Evolutionary conservation across 2,329 filamentous ascomycete genomes (phyloP), one percentile per base, ranked within the genome.

Genomic region (Xylogone sp.): DNA sequence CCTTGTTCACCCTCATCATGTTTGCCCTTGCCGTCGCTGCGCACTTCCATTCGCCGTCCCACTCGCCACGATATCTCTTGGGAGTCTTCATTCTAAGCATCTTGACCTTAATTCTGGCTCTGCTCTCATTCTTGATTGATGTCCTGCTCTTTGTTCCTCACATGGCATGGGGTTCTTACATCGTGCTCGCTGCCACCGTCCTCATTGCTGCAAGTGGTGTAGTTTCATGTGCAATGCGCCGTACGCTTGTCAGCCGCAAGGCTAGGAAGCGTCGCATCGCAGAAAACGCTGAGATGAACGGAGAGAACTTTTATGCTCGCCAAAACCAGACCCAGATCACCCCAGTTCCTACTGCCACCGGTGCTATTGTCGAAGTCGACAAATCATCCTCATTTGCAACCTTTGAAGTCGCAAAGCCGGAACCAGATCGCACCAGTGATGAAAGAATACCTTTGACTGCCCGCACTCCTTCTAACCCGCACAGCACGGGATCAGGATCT

Each of bases 241-340:
- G 93, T 54, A 95, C 92, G 2, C 75, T 97, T 52, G 89, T 97
- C 55, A 89, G 89, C 69, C 83, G 93, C 62, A 97, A 97, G 73
- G 89, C 92, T n/a, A 82, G 92, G 56, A 92, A 94, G 77, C 90
- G 86, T 75, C 83, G 90, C 44, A 95, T 97, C 65, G 90, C 85
- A 2, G 88, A 95, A 69, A 96, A 97, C 66, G 90, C 92, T 7
- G 92, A 97, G 67, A 97, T 97, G 92, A 97, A 89, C 67, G 93
- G 93, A 22, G 85, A 94, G 63, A 94, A 92, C 65, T 97, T 87
- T 68, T 97, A 95, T 70, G 87, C 86, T 62, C 79, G 86, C 53
- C 82, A 87, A 69, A 49, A 3, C 56, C 59, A 24, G 45, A 43
- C 21, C 52, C 31, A 62, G 70, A 39, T 67, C 27, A 71, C 76